A percentile compares a stretch with the other conserved stretches of the same genome.
Evolutionary conservation across 352 stramenopile species (phyloP).

Genomic region (Pythium periplocum): DNA sequence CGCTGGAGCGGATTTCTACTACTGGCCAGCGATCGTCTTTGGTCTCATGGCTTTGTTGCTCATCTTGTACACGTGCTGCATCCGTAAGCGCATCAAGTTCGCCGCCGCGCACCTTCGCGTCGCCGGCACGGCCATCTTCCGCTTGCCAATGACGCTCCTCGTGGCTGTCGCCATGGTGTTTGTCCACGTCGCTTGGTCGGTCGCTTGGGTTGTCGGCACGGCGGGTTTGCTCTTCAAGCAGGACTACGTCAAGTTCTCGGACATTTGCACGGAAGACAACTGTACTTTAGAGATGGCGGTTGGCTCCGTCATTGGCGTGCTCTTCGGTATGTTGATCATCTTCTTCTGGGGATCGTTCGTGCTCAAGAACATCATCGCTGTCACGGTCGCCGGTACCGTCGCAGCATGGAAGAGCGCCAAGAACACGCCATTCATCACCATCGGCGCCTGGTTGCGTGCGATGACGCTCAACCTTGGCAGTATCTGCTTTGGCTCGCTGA

Average conservation of each 20-base stretch:
- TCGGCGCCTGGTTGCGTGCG: slow-evolving; percentile 71
- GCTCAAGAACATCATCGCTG: slow-evolving; percentile 85
- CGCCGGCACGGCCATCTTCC: slow-evolving; percentile 81
- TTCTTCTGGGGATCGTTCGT: slow-evolving; percentile 91
- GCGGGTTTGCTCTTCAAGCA: slow-evolving; percentile 80
- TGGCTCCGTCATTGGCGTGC: slow-evolving; percentile 51
- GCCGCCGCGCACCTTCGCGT: slow-evolving; percentile 88
- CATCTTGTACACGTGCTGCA: slow-evolving; percentile 57
- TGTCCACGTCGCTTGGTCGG: slow-evolving; percentile 81
- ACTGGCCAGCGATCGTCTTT: slow-evolving; percentile 45
- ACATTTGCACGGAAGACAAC: slow-evolving; percentile 35
- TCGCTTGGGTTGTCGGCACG: slow-evolving; percentile 82
- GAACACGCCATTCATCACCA: slow-evolving; percentile 65
- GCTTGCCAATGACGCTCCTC: slow-evolving; percentile 76
- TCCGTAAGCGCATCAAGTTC: slow-evolving; percentile 89
- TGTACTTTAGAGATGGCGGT: slow-evolving; percentile 46
- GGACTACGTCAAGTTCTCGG: slow-evolving; percentile 55
- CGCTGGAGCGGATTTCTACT: slow-evolving; percentile 50
- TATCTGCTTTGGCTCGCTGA: slow-evolving; percentile 91
- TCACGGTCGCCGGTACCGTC: slow-evolving; percentile 87
- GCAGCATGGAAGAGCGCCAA: slow-evolving; percentile 86
- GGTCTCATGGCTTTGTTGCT: slow-evolving; percentile 27
- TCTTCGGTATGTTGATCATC: slow-evolving; percentile 88
- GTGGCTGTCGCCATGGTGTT: slow-evolving; percentile 80
- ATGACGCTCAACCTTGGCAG: slow-evolving; percentile 88